Base-by-base conservation (phyloP, 1,284 basidiomycete species). In the Moesziomyces aphidis region DNA sequence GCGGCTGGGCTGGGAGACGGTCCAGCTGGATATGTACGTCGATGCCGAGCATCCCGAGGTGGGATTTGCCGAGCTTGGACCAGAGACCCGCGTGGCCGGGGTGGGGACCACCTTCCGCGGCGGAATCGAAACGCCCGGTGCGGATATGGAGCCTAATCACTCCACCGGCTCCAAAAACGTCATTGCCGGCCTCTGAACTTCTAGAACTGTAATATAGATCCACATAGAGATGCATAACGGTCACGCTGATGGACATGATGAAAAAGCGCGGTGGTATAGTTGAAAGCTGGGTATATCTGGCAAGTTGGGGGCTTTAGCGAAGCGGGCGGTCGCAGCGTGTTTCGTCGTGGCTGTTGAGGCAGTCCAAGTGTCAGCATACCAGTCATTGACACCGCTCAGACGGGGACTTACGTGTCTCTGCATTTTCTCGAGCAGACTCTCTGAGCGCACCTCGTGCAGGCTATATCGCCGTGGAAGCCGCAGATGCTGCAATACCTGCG, bases 31-130 rank as follows among this genome's bases (percentile, higher is more conserved):
- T n/a, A 77, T 80, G 82, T 69, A 72, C 45, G 47, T 43, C 24
- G 82, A 80, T 39, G 23, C 60, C 4, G 4, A 60, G 11, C 62
- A 55, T 10, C 80, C 80, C 11, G 80, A 84, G 34, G 78, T 83
- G 0, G 83, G 83, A 1, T 84, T 77, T 57, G 60, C 73, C 48
- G 81, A 82, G 66, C 62, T 84, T 11, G 53, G 10, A 0, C 43
- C 56, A 0, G 61, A 73, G 3, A 61, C 56, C 15, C 57, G 77
- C 0, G 77, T 82, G 0, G 78, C 63, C 3, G 79, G 76, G 5
- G 70, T 46, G 1, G 79, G 79, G 8, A 61, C 71, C 19, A 66
- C 61, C 10, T 81, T 81, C 55, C 55, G 64, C 34, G 79, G 77
- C 23, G 79, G 77, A 8, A 60, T 73, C 23, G 73, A 78, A 17